Evolutionary conservation across 2,329 filamentous ascomycete genomes (phyloP), one percentile per base, ranked within the genome.

Genomic region (Zalaria sp.): DNA sequence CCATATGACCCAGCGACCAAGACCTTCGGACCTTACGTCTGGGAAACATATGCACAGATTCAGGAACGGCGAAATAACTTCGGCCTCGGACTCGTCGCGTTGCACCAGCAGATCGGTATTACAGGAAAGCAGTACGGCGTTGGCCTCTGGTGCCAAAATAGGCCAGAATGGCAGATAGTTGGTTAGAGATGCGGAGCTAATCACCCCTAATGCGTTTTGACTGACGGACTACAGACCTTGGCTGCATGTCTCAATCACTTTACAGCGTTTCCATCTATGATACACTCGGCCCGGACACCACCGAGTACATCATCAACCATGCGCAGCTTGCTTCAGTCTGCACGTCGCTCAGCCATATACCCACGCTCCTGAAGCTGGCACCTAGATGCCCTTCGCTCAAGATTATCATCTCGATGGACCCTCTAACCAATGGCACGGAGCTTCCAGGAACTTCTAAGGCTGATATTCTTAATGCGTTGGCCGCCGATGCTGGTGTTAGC

Each of bases 231-330:
- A 44, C 43, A 85, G 89, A 96, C 68, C 67, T 96, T 56, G 91
- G 77, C 34, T 80, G 83, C 58, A 78, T 84, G 65, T 91, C 87
- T 8, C 91, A 96, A 62, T 77, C 81, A 5, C 75, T 96, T 27
- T 96, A 73, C 64, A 84, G 82, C 25, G 87, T 98, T 42, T 94
- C 89, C 4, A 80, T 98, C 39, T 98, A 98, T 68, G 91, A 96
- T 62, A 95, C 89, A 8, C 75, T 98, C 4, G 89, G 89, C 6
- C 81, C 89, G 8, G 85, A 94, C 51, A 77, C 88, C 2, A 88
- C 84, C 43, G 87, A 96, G 65, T 96, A 84, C 66, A 95, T 98
- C 62, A 82, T 96, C 66, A 93, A 93, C 63, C 89, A 96, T 60
- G 77, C 86, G 42, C 73, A 79, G 47, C 67, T 96, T 43, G 62